These are phyloP conservation scores for Solanum corneliomulleri DNA, from an alignment of 257 asterid species.

Conservation along the genomic window DNA sequence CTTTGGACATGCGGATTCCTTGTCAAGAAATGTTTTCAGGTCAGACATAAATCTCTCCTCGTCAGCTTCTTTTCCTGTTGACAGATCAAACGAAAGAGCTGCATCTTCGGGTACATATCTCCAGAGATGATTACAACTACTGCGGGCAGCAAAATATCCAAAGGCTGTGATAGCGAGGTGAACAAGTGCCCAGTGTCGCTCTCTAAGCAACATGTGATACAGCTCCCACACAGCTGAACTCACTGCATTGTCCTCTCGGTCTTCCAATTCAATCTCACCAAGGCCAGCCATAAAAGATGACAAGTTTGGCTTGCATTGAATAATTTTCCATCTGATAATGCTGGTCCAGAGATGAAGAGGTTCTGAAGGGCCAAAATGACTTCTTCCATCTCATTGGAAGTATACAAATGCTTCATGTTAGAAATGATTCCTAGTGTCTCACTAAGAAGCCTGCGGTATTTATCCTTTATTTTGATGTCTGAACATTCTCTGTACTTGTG, in stretches of 20 bases:
- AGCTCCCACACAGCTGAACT: constrained; percentile 71
- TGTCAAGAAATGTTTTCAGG: constrained; percentile 70
- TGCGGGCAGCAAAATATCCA: constrained; percentile 74
- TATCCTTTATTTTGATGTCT: constrained; percentile 33
- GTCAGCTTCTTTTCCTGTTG: constrained; percentile 49
- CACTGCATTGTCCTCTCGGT: constrained; percentile 39
- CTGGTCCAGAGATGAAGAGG: constrained; percentile 53
- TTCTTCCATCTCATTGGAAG: constrained; percentile 64
- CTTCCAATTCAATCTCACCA: constrained; percentile 47
- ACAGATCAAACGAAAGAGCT: constrained; percentile 72
- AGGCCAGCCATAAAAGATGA: constrained; percentile 82
- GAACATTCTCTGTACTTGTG: constrained; percentile 40
- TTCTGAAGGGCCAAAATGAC: constrained; percentile 69
- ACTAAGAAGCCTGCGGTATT: constrained; percentile 48
- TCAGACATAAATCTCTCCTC: constrained; percentile 82
- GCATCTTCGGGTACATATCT: constrained; percentile 87
- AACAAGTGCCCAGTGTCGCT: constrained; percentile 84
- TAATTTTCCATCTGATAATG: constrained; percentile 27
- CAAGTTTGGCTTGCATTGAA: constrained; percentile 66
- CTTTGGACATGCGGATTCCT: constrained; percentile 40
- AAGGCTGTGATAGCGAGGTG: constrained; percentile 71
- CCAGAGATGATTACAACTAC: constrained; percentile 75
- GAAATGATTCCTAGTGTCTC: constrained; percentile 66
- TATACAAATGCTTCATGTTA: constrained; percentile 52
- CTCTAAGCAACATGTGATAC: constrained; percentile 65